A percentile compares a stretch with the other conserved stretches of the same genome.
Evolutionary conservation across 768 basidiomycete genomes (phyloP).

Genomic region (Leccinellum luteum): DNA sequence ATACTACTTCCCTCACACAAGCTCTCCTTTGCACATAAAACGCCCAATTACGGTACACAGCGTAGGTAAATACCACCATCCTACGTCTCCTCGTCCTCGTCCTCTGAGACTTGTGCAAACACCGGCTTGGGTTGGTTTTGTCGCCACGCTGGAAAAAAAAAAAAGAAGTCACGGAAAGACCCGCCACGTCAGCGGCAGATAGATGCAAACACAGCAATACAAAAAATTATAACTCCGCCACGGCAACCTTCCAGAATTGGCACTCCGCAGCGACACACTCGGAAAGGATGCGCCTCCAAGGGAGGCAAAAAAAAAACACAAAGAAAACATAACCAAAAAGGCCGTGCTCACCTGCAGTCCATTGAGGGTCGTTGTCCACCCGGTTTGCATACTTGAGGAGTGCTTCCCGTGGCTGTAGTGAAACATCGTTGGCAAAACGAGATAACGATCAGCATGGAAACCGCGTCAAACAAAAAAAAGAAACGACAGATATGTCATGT

Average conservation of each 20-base stretch:
- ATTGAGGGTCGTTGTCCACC: constrained; percentile 76
- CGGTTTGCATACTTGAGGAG: constrained; percentile 86
- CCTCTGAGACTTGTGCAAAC: constrained; percentile 61
- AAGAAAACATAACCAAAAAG: background rate
- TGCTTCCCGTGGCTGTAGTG: constrained; percentile 86
- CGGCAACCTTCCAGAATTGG: constrained; percentile 28
- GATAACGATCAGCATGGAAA: constrained; percentile 9
- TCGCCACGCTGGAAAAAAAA: constrained; percentile 77
- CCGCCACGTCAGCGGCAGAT: constrained; percentile 58
- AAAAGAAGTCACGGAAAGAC: constrained; percentile 31
- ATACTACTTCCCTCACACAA: constrained; percentile 27
- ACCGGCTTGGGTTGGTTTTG: constrained; percentile 84
- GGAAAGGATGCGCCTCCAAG: constrained; percentile 10
- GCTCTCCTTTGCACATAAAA: constrained; percentile 8
- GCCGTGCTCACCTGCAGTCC: constrained; percentile 72
- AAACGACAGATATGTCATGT: constrained; percentile 15
- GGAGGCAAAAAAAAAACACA: constrained; percentile 6
- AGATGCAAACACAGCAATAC: constrained; percentile 33
- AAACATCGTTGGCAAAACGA: constrained; percentile 16
- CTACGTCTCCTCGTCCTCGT: constrained; percentile 58
- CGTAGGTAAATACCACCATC: constrained; percentile 28
- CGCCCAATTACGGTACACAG: constrained; percentile 4
- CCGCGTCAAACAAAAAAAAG: constrained; percentile 4
- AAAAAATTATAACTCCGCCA: constrained; percentile 28
- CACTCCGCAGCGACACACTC: constrained; percentile 27